phyloP scores from a whole-genome alignment of 2,329 filamentous ascomycete genomes.

The Ophiocordyceps robertsii region DNA sequence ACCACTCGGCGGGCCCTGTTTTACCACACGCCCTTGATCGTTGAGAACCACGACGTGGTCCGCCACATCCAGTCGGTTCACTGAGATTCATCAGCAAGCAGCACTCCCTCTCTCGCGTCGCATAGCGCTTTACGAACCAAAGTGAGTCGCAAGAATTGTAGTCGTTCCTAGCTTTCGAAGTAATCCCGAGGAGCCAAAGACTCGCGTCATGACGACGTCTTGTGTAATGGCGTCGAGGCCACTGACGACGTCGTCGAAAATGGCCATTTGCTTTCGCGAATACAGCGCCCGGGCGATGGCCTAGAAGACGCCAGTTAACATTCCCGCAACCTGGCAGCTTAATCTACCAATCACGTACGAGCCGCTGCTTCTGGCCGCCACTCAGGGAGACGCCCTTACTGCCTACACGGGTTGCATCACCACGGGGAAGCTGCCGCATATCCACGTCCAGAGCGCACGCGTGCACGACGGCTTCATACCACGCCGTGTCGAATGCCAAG shows the following conservation, averaged over 20 bases:
- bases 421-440: conserved; percentile 6
- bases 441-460: conserved; percentile 8
- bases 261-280: neutral
- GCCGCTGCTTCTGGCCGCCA: conserved; percentile 10
- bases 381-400: conserved; percentile 9
- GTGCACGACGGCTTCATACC: conserved; percentile 8
- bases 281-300: neutral
- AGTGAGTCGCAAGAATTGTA: neutral
- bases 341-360: neutral
- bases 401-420: conserved; percentile 9
- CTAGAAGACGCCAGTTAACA: neutral
- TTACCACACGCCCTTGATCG: neutral
- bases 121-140: neutral
- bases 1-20: neutral
- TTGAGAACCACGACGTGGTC: neutral
- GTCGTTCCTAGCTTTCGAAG: neutral
- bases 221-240: neutral
- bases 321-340: too few relatives aligned
- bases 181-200: neutral
- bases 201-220: neutral
- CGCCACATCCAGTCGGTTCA: neutral
- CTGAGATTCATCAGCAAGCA: too few relatives aligned
- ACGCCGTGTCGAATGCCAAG: conserved; percentile 4
- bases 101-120: too few relatives aligned
- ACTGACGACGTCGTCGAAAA: neutral